Base-by-base conservation (phyloP, 345 rosid species). In the Hibiscus mutabilis region DNA sequence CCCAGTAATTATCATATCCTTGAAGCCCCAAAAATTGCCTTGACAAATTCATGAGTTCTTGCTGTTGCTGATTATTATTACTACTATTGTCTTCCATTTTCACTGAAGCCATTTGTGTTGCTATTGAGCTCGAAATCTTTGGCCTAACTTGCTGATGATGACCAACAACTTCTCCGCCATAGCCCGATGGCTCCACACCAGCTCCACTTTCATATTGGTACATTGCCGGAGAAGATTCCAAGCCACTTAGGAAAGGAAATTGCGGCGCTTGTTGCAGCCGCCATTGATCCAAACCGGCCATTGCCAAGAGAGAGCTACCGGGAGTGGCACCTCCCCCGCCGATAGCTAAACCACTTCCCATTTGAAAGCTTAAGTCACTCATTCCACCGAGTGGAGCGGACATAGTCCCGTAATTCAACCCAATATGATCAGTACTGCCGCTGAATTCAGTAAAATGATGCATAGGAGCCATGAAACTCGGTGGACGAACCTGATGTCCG, bases 21-120 rank as follows among this genome's bases (percentile, higher is more conserved):
- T 66, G 79, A 58, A 73, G 70, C 71, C 91, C 91, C 49, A 82
- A 6, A 52, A 85, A 74, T 69, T 86, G 93, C 78, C 88, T 86
- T 18, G 87, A 80, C 71, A 89, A 73, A 71, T 77, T 85, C 72
- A 69, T 83, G 74, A 69, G 49, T 73, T 68, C 84, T 51, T 73
- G 83, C 8, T 29, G 59, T 51, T 73, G 83, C 8, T 29, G 59
- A 11, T 51, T 49, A n/a, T 47, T 67, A 14, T 79, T 49, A 49
- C 15, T 49, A 1, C 2, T 16, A 16, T 49, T 16, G 18, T 49
- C 91, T 74, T 89, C 94, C 91, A 82, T 86, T 80, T 89, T 89
- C 81, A 89, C 88, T 3, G 87, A 73, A 66, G 86, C 79, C 52
- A 75, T n/a, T 73, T 79, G 88, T 37, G 83, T 60, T 16, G 65